Evolutionary conservation across 2,329 filamentous ascomycete species (phyloP), one percentile per base, ranked within the genome.

Genomic region (Aureobasidium sp.): DNA sequence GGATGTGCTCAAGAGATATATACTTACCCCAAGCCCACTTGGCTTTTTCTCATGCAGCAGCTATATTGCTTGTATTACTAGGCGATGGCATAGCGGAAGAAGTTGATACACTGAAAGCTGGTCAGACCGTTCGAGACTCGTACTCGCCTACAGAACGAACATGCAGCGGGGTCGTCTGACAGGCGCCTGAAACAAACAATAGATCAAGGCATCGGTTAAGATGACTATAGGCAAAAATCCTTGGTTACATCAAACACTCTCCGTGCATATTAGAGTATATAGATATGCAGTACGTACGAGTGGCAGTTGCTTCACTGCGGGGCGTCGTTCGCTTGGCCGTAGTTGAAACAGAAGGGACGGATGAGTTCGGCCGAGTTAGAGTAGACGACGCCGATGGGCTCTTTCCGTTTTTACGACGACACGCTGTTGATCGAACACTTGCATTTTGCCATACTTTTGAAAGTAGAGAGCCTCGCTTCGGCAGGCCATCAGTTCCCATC

Each of bases 301-400:
- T 44, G 34, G 25, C 11, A 45, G 39, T 17, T 15, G 9, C 20
- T 22, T 34, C 8, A n/a, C 34, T 34, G 53, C 53, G 53, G 53
- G 52, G 11, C 42, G 22, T 55, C n/a, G 53, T 57, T 57, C 53
- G 53, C 53, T 57, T 57, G 53, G 39, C 36, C n/a, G 4, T 36
- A 34, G 39, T 57, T 57, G 53, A 57, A 57, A 57, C 53, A 57
- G 17, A 45, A 34, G 14, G 25, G n/a, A 22, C 53, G 53, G 53
- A 25, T 57, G 39, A 57, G 53, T 57, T 31, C 53, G 53, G 53
- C 34, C 39, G 53, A 57, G 53, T 57, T 57, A 57, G 39, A 57
- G 53, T 45, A 37, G 14, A 57, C 27, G 27, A 44, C 51, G 51
- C 51, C 5, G n/a, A 41, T 31, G 25, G 29, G 15, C 25, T 55